Evolutionary conservation across 2,329 filamentous ascomycete species (phyloP), one percentile per base, ranked within the genome.

Genomic region (Rutstroemia sydowiana): DNA sequence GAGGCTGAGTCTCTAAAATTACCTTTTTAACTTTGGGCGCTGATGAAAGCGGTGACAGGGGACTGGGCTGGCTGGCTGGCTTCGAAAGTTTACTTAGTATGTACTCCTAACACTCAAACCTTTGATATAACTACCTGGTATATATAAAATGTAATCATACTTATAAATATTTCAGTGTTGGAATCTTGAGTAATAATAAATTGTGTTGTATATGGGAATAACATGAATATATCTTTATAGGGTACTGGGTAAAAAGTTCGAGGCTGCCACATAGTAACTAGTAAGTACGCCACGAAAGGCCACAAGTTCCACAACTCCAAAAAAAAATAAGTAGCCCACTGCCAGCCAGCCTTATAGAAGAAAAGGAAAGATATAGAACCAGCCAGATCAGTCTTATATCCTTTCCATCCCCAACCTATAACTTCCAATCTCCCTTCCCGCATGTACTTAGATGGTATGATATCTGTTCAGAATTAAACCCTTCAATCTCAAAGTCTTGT

Each of bases 1-100:
- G 46, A 50, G 51, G 51, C 51, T 53, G 51, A 53, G 50, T 39
- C 30, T 30, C 30, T 14, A 23, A 26, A 14, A 21, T 51, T 31
- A 44, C 5, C 11, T 28, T 34, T 31, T 18, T 13, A 16, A 31
- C 30, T 45, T 31, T 36, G 40, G 23, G 20, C n/a, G n/a, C 23
- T 39, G 36, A 20, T 14, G 36, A 23, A 51, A 39, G 32, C 41
- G 48, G 23, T 51, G 48, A 51, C 41, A 45, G 18, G 41, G 32
- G 18, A 18, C 18, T 43, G 26, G 18, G 10, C 11, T 10, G 36
- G 16, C n/a, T 6, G 20, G 5, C 11, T 5, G n/a, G 7, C 10
- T n/a, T 37, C 6, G 11, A 11, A n/a, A 14, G 32, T 4, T 14
- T 39, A 39, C 11, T 36, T 36, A 11, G 8, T 5, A 36, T 16